These are phyloP conservation scores for Penicillium italicum DNA, from an alignment of 2,329 filamentous ascomycete species.

Conservation along the genomic window DNA sequence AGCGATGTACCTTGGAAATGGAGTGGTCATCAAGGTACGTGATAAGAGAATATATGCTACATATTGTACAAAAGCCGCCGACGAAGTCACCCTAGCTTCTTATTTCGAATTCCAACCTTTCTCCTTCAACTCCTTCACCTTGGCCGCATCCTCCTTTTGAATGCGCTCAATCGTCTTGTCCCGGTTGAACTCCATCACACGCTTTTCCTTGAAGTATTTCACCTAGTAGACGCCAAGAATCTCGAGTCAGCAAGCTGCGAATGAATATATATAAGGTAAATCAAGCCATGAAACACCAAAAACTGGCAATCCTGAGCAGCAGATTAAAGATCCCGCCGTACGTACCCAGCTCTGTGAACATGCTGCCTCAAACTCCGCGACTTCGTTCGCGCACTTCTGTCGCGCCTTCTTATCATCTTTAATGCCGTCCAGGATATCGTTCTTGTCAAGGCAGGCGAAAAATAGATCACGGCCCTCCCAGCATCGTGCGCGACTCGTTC, in stretches of 20 bases:
- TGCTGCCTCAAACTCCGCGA: constrained; percentile 70
- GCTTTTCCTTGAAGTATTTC: constrained; percentile 95
- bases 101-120: constrained; percentile 39
- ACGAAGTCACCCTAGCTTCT: constrained; percentile 3
- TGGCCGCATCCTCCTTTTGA: constrained; percentile 66
- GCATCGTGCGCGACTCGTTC: constrained; percentile 75
- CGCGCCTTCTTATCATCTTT: constrained; percentile 54
- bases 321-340: constrained; percentile 20
- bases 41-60: constrained; percentile 28
- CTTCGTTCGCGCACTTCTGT: constrained; percentile 58
- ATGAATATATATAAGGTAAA: background rate
- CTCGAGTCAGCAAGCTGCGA: background rate
- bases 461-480: constrained; percentile 87
- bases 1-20: background rate
- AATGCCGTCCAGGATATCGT: constrained; percentile 74
- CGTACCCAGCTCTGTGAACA: constrained; percentile 89
- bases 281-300: background rate
- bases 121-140: constrained; percentile 49
- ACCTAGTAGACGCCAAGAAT: constrained; percentile 53
- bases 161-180: constrained; percentile 73
- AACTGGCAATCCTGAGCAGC: background rate
- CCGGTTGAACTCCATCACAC: constrained; percentile 88
- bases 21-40: constrained; percentile 14
- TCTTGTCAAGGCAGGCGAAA: constrained; percentile 79
- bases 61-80: constrained; percentile 24